Base-by-base conservation (phyloP, 768 basidiomycete genomes). In the Pilatotrama ljubarskyi region DNA sequence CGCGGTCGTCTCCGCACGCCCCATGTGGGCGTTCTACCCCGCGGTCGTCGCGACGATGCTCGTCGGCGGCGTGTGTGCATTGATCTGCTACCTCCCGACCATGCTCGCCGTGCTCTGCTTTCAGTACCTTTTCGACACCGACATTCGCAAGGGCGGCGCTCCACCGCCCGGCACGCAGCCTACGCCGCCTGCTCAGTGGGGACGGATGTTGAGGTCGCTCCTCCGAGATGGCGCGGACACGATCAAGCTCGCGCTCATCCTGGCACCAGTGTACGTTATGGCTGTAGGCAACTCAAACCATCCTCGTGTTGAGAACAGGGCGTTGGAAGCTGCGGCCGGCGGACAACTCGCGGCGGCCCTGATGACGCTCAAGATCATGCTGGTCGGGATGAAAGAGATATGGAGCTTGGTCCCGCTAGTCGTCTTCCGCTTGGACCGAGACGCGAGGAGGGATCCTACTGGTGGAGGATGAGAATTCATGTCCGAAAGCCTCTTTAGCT, bases 361-460 rank as follows among this genome's bases (percentile, higher is more conserved):
- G 14, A 63, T 63, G 61, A 63, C 61, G 29, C 46, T 63, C 10
- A 47, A 24, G 37, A 54, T 58, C 41, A 42, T 63, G 51, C 8
- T 50, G 7, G 56, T 42, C 17, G 55, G 40, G 40, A 43, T 58
- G 56, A 22, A 32, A 36, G 61, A 63, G 47, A 54, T 63, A 3
- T 63, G 61, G 61, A 41, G 52, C 36, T 29, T 63, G 51, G 41
- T 63, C n/a, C 61, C 61, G 32, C 26, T 63, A 24, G 61, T 58
- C 35, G 51, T 51, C 20, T 35, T 63, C 13, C 41, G 37, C 24
- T 51, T 17, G 51, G 52, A 63, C 26, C 32, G 47, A 35, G 46
- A 58, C 22, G 53, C 59, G 18, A 32, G 50, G 57, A 35, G 48
- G 40, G 32, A 29, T 37, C 15, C 29, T 32, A 10, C 5, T 32